These are phyloP conservation scores for Fusarium longipes DNA, from an alignment of 2,329 filamentous ascomycete genomes.

Conservation along the genomic window DNA sequence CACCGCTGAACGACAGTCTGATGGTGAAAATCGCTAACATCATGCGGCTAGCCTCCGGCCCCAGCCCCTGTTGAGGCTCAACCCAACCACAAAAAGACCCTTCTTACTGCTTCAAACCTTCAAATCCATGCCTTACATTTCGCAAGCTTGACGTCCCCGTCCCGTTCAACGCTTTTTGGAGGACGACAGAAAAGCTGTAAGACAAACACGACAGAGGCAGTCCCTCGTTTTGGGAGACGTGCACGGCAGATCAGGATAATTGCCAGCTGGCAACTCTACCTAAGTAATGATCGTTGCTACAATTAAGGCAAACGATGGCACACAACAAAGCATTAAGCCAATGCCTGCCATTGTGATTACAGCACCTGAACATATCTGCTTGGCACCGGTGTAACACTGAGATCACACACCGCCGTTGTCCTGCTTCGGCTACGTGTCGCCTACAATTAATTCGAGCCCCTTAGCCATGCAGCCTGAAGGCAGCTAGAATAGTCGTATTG, in stretches of 20 bases:
- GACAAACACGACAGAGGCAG: background rate
- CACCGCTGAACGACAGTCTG: conserved; percentile 17
- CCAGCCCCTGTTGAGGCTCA: conserved; percentile 18
- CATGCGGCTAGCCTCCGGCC: conserved; percentile 23
- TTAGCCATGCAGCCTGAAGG: background rate
- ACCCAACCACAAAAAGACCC: background rate
- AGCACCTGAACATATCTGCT: background rate
- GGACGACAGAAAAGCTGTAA: conserved; percentile 18
- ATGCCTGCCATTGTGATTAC: background rate
- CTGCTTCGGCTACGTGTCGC: background rate
- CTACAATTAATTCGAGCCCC: conserved; percentile 8
- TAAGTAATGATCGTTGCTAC: background rate
- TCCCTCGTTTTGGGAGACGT: conserved; percentile 1
- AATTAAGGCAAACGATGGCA: background rate
- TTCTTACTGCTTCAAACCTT: conserved; percentile 5
- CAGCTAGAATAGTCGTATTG: background rate
- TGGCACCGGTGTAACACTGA: background rate
- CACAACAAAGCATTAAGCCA: background rate
- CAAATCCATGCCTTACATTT: background rate
- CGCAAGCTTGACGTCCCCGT: background rate
- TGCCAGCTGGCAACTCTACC: background rate
- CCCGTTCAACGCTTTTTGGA: conserved; percentile 5
- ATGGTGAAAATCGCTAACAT: conserved; percentile 20
- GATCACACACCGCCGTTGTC: background rate
- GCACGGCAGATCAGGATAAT: conserved; percentile 5